These are phyloP conservation scores for Filosporella fistucella DNA, from an alignment of 495 filamentous ascomycete genomes.

Conservation along the genomic window DNA sequence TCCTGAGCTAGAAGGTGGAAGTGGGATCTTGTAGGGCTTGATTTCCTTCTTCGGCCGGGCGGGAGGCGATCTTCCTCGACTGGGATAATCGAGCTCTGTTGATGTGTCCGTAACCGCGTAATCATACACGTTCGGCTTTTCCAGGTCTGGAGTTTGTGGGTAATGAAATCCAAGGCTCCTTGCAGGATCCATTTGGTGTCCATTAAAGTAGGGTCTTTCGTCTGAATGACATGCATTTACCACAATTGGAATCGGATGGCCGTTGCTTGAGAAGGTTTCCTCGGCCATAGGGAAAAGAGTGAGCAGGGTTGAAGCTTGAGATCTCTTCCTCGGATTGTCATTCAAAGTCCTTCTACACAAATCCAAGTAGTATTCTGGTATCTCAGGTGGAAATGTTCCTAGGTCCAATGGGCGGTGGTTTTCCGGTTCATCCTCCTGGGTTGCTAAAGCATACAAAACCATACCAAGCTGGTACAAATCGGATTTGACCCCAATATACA, in stretches of 20 bases:
- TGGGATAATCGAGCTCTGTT: slow-evolving; percentile 17
- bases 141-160: background rate
- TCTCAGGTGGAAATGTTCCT: slow-evolving; percentile 30
- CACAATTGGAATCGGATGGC: slow-evolving; percentile 13
- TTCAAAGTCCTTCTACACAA: slow-evolving; percentile 56
- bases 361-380: slow-evolving; percentile 56
- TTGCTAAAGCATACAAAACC: slow-evolving; percentile 92
- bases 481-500: slow-evolving; percentile 98
- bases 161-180: background rate
- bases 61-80: slow-evolving; percentile 22
- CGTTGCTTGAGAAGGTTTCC: slow-evolving; percentile 4
- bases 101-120: slow-evolving; percentile 21
- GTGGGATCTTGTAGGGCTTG: slow-evolving; percentile 12
- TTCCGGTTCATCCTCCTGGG: slow-evolving; percentile 87
- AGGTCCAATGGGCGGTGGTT: slow-evolving; percentile 65
- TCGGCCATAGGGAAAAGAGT: slow-evolving; percentile 18
- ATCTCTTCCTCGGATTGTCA: slow-evolving; percentile 36
- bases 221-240: slow-evolving; percentile 17
- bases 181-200: background rate
- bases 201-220: slow-evolving; percentile 3
- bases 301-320: slow-evolving; percentile 19
- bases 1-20: slow-evolving; percentile 13
- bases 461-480: slow-evolving; percentile 95
- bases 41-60: slow-evolving; percentile 1
- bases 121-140: slow-evolving; percentile 12